phyloP scores from a whole-genome alignment of 352 stramenopile genomes.

The Phytophthora meadii region DNA sequence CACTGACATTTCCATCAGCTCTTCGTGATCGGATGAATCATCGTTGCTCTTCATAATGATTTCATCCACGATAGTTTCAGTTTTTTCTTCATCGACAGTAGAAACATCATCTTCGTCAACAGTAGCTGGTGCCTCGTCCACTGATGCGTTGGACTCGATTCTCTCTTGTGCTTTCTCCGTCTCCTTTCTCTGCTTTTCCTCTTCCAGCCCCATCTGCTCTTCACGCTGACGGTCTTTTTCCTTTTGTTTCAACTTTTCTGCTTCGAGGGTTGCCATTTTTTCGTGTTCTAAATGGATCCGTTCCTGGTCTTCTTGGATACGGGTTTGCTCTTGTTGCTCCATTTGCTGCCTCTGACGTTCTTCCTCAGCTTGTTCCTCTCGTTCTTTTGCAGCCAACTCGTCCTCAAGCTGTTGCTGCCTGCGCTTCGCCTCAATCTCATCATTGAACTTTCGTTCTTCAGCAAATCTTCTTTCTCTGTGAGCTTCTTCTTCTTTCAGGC shows the following conservation, averaged over 20 bases:
- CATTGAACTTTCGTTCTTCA: slow-evolving; percentile 28
- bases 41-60: slow-evolving; percentile 3
- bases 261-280: slow-evolving; percentile 10
- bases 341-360: slow-evolving; percentile 12
- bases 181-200: slow-evolving; percentile 11
- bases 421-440: slow-evolving; percentile 30
- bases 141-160: not conserved
- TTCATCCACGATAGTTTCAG: not conserved
- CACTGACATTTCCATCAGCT: not conserved
- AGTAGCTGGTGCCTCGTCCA: not conserved
- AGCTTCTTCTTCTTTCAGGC: slow-evolving; percentile 30
- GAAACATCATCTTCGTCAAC: slow-evolving; percentile 5
- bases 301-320: slow-evolving; percentile 6
- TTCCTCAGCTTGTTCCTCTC: slow-evolving; percentile 23
- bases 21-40: not conserved
- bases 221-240: slow-evolving; percentile 16
- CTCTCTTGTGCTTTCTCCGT: slow-evolving; percentile 1
- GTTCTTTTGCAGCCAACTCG: slow-evolving; percentile 15
- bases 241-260: slow-evolving; percentile 25
- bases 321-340: not conserved
- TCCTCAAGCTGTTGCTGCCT: slow-evolving; percentile 30
- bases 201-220: not conserved
- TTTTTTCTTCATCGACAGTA: not conserved
- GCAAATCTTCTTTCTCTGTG: slow-evolving; percentile 23
- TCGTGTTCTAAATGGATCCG: slow-evolving; percentile 13